Percentiles rank a stretch among this genome's conserved stretches.
These are phyloP conservation scores for Talaromyces ruber DNA, from an alignment of 495 filamentous ascomycete genomes.

Conservation along the genomic window DNA sequence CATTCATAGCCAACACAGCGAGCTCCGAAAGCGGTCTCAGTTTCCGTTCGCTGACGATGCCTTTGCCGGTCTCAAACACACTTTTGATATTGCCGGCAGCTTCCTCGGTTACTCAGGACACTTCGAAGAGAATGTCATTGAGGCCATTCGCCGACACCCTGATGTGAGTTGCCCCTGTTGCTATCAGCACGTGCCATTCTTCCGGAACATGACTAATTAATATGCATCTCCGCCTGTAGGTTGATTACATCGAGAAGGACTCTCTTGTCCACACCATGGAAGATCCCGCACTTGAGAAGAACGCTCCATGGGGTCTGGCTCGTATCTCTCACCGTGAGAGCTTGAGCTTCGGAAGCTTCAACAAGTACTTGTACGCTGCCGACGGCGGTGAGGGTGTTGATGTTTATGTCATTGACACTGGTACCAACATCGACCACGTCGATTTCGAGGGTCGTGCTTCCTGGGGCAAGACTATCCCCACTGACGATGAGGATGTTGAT, in stretches of 20 bases:
- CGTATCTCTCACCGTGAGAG: slow-evolving; percentile 90
- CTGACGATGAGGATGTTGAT: slow-evolving; percentile 75
- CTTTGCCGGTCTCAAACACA: slow-evolving; percentile 87
- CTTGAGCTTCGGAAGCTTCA: slow-evolving; percentile 85
- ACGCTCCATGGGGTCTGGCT: slow-evolving; percentile 94
- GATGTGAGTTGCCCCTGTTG: slow-evolving; percentile 66
- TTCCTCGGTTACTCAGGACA: slow-evolving; percentile 91
- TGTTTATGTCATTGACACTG: slow-evolving; percentile 98
- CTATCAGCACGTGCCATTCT: not conserved
- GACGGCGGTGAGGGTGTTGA: slow-evolving; percentile 97
- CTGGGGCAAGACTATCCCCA: slow-evolving; percentile 96
- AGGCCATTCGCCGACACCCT: slow-evolving; percentile 89
- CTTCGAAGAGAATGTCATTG: slow-evolving; percentile 88
- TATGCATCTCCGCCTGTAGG: slow-evolving; percentile 41
- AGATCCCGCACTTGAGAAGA: slow-evolving; percentile 61
- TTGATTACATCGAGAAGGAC: slow-evolving; percentile 94
- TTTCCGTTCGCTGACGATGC: slow-evolving; percentile 60
- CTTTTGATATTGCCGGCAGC: slow-evolving; percentile 77
- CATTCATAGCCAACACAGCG: slow-evolving; percentile 61
- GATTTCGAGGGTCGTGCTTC: slow-evolving; percentile 93
- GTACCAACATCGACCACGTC: slow-evolving; percentile 86
- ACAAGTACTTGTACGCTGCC: slow-evolving; percentile 91
- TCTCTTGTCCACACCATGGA: slow-evolving; percentile 77
- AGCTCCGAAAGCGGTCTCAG: slow-evolving; percentile 85
- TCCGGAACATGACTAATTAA: not conserved